Base-by-base conservation (phyloP, 257 asterid species). In the Fraxinus cuspidata region DNA sequence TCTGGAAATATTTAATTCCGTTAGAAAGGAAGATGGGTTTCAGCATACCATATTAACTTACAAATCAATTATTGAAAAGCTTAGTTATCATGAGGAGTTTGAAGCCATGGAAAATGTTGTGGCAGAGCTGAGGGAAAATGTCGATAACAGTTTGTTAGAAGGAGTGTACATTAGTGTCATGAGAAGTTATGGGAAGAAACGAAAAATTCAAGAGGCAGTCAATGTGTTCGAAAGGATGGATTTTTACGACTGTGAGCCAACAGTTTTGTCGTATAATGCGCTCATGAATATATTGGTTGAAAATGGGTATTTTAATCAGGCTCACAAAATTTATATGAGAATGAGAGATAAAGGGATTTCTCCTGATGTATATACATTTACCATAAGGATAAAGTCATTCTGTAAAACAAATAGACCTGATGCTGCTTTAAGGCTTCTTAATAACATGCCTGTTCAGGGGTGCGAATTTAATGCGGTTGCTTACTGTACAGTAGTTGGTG, bases 141-240 rank as follows among this genome's bases (percentile, higher is more conserved):
- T 90, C 2, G 90, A 93, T 75, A 87, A 85, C 78, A 58, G 78
- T 49, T 82, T 79, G 76, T 81, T 92, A 84, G 97, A 95, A 86
- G 92, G 98, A 32, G 94, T 89, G 74, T 95, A 93, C 75, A 82
- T 93, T 31, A 76, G 84, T 83, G 93, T 86, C 19, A 92, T 95
- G 86, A 89, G 89, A 80, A 89, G 80, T 79, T 95, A 95, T 80
- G 99, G 97, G 7, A 88, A 84, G 89, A 90, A 83, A 65, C 87
- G 86, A 68, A 93, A 78, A 83, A 76, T 93, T 84, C 94, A 93
- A 80, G 92, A 89, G 60, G 97, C 98, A 0, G 95, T 89, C 44
- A 72, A 90, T 83, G 90, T 95, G 85, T 95, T 95, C 69, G 97
- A 95, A 79, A 89, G 96, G 82, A 93, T 93, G 99, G 97, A 93